Conservation (phyloP, 1,139 yeast species). For the Kluyveromyces sp. region DNA sequence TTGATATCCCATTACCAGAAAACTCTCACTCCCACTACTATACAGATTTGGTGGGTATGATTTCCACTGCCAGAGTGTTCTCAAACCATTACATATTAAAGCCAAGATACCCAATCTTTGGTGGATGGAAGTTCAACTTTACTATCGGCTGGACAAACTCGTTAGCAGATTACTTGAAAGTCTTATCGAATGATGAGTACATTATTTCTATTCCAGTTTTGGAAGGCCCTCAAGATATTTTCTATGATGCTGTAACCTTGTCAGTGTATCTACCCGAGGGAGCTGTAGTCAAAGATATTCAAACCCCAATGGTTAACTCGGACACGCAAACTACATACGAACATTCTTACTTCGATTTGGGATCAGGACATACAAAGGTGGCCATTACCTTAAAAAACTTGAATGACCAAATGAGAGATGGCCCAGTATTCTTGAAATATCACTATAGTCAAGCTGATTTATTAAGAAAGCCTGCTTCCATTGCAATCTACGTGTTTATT, state of each 20-base stretch:
- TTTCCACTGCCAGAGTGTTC: conserved; percentile 63
- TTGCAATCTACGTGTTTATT: conserved; percentile 55
- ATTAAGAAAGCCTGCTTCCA: conserved; percentile 57
- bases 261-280: conserved; percentile 83
- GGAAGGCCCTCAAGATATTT: conserved; percentile 61
- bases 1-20: conserved; percentile 47
- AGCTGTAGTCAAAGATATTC: conserved; percentile 53
- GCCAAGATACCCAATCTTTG: conserved; percentile 90
- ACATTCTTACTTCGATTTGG: conserved; percentile 67
- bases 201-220: conserved; percentile 63
- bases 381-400: conserved; percentile 54
- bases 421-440: conserved; percentile 57
- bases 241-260: conserved; percentile 56
- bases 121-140: conserved; percentile 94
- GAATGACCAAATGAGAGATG: conserved; percentile 58
- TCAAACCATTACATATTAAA: conserved; percentile 48
- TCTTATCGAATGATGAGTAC: conserved; percentile 42
- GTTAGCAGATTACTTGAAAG: conserved; percentile 46
- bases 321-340: conserved; percentile 37
- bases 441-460: conserved; percentile 47
- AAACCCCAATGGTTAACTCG: conserved; percentile 46
- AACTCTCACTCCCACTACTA: conserved; percentile 59
- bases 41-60: conserved; percentile 89
- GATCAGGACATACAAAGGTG: conserved; percentile 74
- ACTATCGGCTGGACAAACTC: conserved; percentile 85